Evolutionary conservation across 768 basidiomycete genomes (phyloP).

Genomic region (Chiua virens): DNA sequence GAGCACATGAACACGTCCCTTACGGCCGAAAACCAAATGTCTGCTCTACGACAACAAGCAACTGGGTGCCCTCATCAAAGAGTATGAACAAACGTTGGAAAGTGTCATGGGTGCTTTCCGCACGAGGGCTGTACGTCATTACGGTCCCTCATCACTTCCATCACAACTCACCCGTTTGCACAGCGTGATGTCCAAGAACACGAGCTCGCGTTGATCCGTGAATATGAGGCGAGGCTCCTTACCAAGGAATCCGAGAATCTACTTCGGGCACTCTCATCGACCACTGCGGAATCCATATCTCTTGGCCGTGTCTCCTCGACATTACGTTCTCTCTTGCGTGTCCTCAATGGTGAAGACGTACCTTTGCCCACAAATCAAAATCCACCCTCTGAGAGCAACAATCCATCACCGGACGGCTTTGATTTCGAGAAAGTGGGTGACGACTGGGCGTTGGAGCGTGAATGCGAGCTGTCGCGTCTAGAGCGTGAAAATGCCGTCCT

Average conservation of each 20-base stretch:
- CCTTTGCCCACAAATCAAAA: constrained; percentile 4
- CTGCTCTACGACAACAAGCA: constrained; percentile 96
- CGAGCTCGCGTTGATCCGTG: constrained; percentile 84
- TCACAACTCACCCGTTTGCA: background rate
- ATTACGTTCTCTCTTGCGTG: constrained; percentile 69
- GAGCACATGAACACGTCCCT: constrained; percentile 86
- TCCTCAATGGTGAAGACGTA: constrained; percentile 64
- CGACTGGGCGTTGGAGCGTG: constrained; percentile 84
- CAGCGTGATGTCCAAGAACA: constrained; percentile 93
- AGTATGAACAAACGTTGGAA: constrained; percentile 96
- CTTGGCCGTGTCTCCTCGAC: constrained; percentile 68
- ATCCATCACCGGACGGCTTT: background rate
- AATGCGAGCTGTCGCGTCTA: constrained; percentile 84
- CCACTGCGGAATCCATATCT: constrained; percentile 64
- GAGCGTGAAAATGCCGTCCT: constrained; percentile 87
- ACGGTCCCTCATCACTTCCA: background rate
- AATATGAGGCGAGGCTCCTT: constrained; percentile 87
- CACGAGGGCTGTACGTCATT: constrained; percentile 75
- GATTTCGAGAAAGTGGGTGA: constrained; percentile 46
- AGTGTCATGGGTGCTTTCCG: constrained; percentile 91
- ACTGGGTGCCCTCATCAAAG: constrained; percentile 84
- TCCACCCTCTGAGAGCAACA: constrained; percentile 3
- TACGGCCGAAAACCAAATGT: constrained; percentile 74
- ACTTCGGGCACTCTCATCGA: constrained; percentile 54
- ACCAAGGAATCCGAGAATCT: constrained; percentile 70